These are phyloP conservation scores for Phytophthora niederhauseri DNA, from an alignment of 352 stramenopile genomes.

Conservation along the genomic window DNA sequence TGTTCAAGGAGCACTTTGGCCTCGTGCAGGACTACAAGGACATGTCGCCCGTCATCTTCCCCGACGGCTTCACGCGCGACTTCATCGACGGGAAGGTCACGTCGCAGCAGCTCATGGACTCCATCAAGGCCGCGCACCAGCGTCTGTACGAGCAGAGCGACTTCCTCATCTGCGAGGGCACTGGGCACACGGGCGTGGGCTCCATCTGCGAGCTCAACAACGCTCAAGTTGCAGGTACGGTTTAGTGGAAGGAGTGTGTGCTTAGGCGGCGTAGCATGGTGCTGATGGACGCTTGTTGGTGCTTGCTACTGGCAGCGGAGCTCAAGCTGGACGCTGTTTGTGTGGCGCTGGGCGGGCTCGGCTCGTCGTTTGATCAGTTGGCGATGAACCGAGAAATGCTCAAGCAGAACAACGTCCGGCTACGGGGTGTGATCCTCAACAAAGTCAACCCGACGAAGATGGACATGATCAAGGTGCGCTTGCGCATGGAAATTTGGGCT, in stretches of 20 bases:
- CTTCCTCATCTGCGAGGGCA: conserved; percentile 96
- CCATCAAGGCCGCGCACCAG: conserved; percentile 84
- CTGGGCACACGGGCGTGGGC: conserved; percentile 90
- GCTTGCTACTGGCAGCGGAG: conserved; percentile 48
- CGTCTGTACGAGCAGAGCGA: conserved; percentile 88
- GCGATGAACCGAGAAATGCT: conserved; percentile 87
- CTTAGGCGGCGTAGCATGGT: neutral
- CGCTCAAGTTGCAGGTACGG: conserved; percentile 79
- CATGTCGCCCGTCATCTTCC: conserved; percentile 98
- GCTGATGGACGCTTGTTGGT: neutral
- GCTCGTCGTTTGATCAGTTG: conserved; percentile 87
- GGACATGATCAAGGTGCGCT: conserved; percentile 87
- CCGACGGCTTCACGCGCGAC: conserved; percentile 95
- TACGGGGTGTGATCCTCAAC: conserved; percentile 88
- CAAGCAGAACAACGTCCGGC: conserved; percentile 73
- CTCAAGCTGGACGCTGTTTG: conserved; percentile 85
- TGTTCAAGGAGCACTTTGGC: conserved; percentile 97
- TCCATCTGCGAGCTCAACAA: conserved; percentile 93
- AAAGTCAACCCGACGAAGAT: conserved; percentile 91
- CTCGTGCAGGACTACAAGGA: conserved; percentile 96
- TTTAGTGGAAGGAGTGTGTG: neutral
- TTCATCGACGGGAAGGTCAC: conserved; percentile 97
- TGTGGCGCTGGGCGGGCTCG: conserved; percentile 77
- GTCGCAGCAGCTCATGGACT: conserved; percentile 72
- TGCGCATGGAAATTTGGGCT: neutral